Conservation (phyloP, 2,329 filamentous ascomycete genomes). For the Cucurbitaria berberidis region DNA sequence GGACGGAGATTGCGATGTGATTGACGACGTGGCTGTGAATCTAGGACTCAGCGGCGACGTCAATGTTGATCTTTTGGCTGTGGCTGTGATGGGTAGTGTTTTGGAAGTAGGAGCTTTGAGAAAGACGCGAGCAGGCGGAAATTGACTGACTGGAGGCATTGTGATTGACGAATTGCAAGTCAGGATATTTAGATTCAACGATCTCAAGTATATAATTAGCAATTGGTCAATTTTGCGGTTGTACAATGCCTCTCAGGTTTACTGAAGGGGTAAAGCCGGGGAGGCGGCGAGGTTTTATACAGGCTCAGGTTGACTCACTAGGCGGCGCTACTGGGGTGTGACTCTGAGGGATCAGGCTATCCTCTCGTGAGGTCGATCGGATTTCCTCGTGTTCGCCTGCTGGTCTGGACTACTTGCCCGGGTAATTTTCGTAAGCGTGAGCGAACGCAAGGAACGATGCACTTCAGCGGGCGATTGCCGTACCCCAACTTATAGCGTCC, state of each 20-base stretch:
- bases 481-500: constrained; percentile 7
- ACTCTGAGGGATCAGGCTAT: constrained; percentile 19
- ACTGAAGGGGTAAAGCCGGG: background rate
- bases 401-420: constrained; percentile 13
- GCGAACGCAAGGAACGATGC: background rate
- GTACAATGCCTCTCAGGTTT: background rate
- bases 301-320: constrained; percentile 1
- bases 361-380: constrained; percentile 16
- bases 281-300: constrained; percentile 8
- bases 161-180: constrained; percentile 2
- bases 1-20: constrained; percentile 34
- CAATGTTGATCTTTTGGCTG: constrained; percentile 11
- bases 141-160: constrained; percentile 44
- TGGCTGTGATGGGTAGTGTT: constrained; percentile 8
- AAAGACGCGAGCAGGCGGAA: constrained; percentile 41
- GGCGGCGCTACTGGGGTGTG: constrained; percentile 12
- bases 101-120: constrained; percentile 25
- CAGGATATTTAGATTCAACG: background rate
- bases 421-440: constrained; percentile 10
- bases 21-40: constrained; percentile 28
- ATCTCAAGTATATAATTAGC: background rate
- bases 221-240: background rate
- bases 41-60: constrained; percentile 17
- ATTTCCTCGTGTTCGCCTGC: background rate
- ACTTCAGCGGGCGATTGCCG: background rate